phyloP scores from a whole-genome alignment of 306 rosid species.

The Inga leiocalycina region DNA sequence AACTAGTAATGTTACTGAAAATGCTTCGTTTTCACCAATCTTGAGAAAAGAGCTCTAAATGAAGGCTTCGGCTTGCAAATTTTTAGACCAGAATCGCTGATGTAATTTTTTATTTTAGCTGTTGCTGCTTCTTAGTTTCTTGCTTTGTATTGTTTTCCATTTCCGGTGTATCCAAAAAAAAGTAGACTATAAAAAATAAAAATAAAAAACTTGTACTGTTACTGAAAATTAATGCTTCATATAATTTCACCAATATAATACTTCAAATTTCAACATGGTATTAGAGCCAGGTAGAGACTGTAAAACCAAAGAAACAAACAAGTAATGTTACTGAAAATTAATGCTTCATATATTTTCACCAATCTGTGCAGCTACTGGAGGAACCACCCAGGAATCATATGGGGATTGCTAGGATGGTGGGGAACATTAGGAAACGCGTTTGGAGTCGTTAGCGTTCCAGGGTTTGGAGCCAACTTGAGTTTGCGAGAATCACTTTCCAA shows the following conservation, averaged over 20 bases:
- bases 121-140: too few relatives aligned
- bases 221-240: not conserved
- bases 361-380: slow-evolving; percentile 81
- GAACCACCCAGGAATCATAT: slow-evolving; percentile 77
- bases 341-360: not conserved
- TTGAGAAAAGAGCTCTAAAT: too few relatives aligned
- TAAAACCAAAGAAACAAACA: not conserved
- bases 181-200: too few relatives aligned
- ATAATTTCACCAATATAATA: not conserved
- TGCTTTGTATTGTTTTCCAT: too few relatives aligned
- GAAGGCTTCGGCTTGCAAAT: too few relatives aligned
- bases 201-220: not conserved
- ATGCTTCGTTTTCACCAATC: too few relatives aligned
- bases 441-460: slow-evolving; percentile 58
- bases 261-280: too few relatives aligned
- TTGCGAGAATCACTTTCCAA: slow-evolving; percentile 83
- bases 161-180: too few relatives aligned
- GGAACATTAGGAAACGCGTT: slow-evolving; percentile 76
- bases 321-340: not conserved
- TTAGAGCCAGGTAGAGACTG: not conserved
- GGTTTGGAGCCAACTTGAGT: slow-evolving; percentile 53
- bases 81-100: too few relatives aligned
- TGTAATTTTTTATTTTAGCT: too few relatives aligned
- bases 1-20: too few relatives aligned
- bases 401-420: slow-evolving; percentile 97